Evolutionary conservation across 176 grass and related monocot genomes (phyloP).

Genomic region (Aegilops speltoides): DNA sequence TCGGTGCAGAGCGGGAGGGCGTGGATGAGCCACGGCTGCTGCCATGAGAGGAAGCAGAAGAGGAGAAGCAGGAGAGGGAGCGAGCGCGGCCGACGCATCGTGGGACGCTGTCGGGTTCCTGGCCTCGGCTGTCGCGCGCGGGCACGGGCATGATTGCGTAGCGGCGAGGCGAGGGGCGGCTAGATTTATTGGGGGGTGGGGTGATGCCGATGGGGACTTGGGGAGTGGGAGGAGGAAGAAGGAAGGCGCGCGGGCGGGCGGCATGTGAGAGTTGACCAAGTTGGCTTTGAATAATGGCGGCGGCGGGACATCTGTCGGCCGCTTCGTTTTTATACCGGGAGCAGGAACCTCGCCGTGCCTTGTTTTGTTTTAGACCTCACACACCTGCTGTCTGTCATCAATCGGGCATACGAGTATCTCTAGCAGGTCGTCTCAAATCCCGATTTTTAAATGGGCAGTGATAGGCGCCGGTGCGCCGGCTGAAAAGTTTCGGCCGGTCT

Average conservation of each 20-base stretch:
- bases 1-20: constrained; percentile 64
- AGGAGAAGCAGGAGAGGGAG: not conserved
- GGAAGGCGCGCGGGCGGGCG: not conserved
- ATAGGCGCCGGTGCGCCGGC: no score
- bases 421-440: no score
- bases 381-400: not conserved
- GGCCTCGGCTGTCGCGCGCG: not conserved
- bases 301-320: constrained; percentile 7
- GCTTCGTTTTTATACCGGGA: not conserved
- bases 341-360: not conserved
- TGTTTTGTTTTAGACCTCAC: not conserved
- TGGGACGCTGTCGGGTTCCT: not conserved
- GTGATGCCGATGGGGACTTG: not conserved
- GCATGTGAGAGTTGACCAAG: constrained; percentile 30
- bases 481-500: no score
- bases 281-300: constrained; percentile 19
- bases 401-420: no score
- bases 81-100: not conserved
- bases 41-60: constrained; percentile 13
- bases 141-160: constrained; percentile 14
- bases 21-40: constrained; percentile 5
- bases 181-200: constrained; percentile 18
- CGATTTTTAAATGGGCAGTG: no score
- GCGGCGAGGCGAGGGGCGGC: not conserved
- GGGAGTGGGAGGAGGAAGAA: not conserved